Conservation (phyloP, 805 yeast species). For the Candida xiaguanensis region DNA sequence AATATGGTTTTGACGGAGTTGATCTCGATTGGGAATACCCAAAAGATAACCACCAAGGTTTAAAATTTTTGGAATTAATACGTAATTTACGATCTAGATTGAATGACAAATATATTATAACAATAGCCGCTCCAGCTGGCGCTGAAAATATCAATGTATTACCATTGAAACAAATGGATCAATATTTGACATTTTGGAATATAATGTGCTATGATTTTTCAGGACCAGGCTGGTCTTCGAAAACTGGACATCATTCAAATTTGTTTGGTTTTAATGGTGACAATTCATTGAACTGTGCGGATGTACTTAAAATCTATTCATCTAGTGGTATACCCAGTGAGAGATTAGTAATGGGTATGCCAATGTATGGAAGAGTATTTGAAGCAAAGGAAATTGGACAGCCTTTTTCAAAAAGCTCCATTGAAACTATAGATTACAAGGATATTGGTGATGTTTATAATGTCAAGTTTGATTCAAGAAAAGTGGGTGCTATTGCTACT, state of each 20-base stretch:
- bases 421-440: slow-evolving; percentile 50
- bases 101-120: slow-evolving; percentile 37
- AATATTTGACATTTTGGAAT: slow-evolving; percentile 66
- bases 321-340: slow-evolving; percentile 37
- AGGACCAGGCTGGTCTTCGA: slow-evolving; percentile 66
- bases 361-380: slow-evolving; percentile 66
- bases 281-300: slow-evolving; percentile 44
- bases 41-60: slow-evolving; percentile 40
- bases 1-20: slow-evolving; percentile 78
- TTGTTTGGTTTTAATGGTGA: slow-evolving; percentile 42
- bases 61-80: slow-evolving; percentile 28
- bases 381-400: slow-evolving; percentile 35
- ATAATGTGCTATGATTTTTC: slow-evolving; percentile 88
- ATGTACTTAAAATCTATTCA: slow-evolving; percentile 45
- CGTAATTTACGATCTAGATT: slow-evolving; percentile 15
- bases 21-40: slow-evolving; percentile 98
- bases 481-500: slow-evolving; percentile 28
- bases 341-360: slow-evolving; percentile 80
- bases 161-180: slow-evolving; percentile 52
- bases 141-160: slow-evolving; percentile 41
- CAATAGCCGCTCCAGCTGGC: slow-evolving; percentile 78
- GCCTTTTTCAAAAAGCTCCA: slow-evolving; percentile 36
- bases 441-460: slow-evolving; percentile 42
- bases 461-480: slow-evolving; percentile 46
- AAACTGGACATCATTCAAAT: slow-evolving; percentile 68